Evolutionary conservation across 768 basidiomycete species (phyloP).

Genomic region (Podaxis sp.): DNA sequence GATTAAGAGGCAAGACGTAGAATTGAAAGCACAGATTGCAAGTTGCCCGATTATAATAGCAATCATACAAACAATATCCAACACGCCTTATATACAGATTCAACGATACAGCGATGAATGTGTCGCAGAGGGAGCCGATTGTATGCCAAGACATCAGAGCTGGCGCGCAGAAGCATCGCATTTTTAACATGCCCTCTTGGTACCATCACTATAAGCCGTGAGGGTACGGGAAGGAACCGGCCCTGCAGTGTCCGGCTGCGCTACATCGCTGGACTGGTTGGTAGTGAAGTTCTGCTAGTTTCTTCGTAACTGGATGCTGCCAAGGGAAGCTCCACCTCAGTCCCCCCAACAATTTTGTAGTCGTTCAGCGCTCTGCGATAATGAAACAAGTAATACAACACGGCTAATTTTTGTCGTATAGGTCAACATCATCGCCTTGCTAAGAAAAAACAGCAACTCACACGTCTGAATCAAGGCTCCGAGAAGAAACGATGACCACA

Average conservation of each 20-base stretch:
- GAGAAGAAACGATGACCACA: slow-evolving; percentile 2
- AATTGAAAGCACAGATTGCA: too few relatives aligned
- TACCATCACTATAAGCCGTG: background rate
- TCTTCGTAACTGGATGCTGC: background rate
- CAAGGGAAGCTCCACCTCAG: background rate
- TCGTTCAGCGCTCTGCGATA: background rate
- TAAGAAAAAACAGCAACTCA: background rate
- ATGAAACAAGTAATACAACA: slow-evolving; percentile 1
- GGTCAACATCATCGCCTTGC: background rate
- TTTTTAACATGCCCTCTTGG: background rate
- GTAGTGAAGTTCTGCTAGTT: background rate
- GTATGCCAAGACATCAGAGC: background rate
- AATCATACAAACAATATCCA: background rate
- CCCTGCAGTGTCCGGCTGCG: background rate
- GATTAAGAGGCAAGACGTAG: background rate
- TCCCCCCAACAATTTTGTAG: background rate
- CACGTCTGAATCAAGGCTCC: slow-evolving; percentile 1
- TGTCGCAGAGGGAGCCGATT: background rate
- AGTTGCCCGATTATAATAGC: background rate
- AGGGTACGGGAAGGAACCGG: background rate
- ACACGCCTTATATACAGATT: background rate
- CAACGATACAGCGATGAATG: background rate
- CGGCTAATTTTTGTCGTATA: background rate
- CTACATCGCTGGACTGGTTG: background rate
- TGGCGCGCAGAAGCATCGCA: background rate